Evolutionary conservation across 1,284 basidiomycete species (phyloP), one percentile per base, ranked within the genome.

Genomic region (Malassezia japonica): DNA sequence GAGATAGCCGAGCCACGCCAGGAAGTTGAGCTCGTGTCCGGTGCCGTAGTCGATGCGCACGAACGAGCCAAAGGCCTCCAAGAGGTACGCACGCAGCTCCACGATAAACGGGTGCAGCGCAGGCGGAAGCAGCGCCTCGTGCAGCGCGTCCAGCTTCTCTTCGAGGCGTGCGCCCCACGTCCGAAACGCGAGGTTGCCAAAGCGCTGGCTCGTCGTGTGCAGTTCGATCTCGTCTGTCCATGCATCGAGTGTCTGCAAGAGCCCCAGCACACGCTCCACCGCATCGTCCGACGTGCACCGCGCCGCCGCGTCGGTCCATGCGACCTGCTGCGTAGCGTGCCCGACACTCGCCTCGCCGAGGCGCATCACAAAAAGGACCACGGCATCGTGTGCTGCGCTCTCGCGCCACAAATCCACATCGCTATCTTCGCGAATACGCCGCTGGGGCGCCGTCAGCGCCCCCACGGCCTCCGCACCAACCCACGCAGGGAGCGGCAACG

Each of bases 1-100:
- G 0, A 72, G 55, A 24, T 49, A 57, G 28, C 58, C 33, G 2
- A 72, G 51, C 69, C 69, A 72, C 8, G 67, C 61, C 9, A 60
- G 49, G 40, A 72, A 70, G 21, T 60, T 48, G 21, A 72, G 45
- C 76, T 98, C 92, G 70, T 98, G 92, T 0, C 92, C 92, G 1
- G 89, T 90, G 1, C 92, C 94, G 68, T 96, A 98, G 76, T 98
- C 92, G 75, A 98, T 83, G 37, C 92, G 82, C 3, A 81, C 80
- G 60, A 89, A 87, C 10, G 87, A 91, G 6, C 92, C 92, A 70
- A 96, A 96, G 0, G 88, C 83, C 15, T 83, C 81, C 27, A 86
- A 67, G 39, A 98, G 75, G 65, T 94, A 89, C 2, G 86, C 83
- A 35, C 78, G 78, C 24, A 90, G 69, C 53, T 81, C 80, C 3